Evolutionary conservation across 805 yeast species (phyloP), one percentile per base, ranked within the genome.

Genomic region (Candida tibetensis): DNA sequence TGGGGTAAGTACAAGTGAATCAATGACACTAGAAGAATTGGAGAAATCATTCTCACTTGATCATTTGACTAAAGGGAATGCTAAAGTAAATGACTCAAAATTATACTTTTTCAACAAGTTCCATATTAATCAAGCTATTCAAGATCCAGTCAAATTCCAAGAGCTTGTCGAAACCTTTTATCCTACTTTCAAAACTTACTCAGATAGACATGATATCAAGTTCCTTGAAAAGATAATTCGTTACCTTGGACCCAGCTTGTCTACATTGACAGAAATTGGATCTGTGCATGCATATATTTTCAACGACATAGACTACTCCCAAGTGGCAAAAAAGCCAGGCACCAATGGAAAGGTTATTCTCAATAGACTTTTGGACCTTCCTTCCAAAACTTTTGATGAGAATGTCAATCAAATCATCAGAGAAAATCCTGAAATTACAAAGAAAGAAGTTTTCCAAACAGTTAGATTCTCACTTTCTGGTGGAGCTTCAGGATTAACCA

Each of bases 31-130:
- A 42, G 46, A 66, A 1, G 77, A 84, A 23, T 60, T 90, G 37
- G 76, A 70, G 9, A 44, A 67, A 18, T 42, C 58, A 17, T 93
- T 93, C 55, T 69, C 79, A 12, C 55, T 89, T 27, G 80, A 81
- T 40, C 81, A 85, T 17, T 70, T 93, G 48, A 91, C 98, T 9
- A 88, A 79, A 52, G 98, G 99, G 1, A 90, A 90, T 62, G 95
- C 96, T 12, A 91, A 89, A 56, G 96, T 93, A 5, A 89, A 85
- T 46, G 81, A 79, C 42, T 72, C 74, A 37, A 91, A 93, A 58
- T 70, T 93, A 37, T 67, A 71, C 47, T 85, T 65, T 56, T 85
- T 93, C 64, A 90, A 93, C 60, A 86, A 85, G 51, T 74, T 72
- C 42, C 87, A 85, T 54, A 60, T 89, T 28, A 60, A 61, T 4